Percentiles rank a stretch among this genome's conserved stretches.
phyloP scores from a whole-genome alignment of 306 rosid species.

The Prosopis cineraria region DNA sequence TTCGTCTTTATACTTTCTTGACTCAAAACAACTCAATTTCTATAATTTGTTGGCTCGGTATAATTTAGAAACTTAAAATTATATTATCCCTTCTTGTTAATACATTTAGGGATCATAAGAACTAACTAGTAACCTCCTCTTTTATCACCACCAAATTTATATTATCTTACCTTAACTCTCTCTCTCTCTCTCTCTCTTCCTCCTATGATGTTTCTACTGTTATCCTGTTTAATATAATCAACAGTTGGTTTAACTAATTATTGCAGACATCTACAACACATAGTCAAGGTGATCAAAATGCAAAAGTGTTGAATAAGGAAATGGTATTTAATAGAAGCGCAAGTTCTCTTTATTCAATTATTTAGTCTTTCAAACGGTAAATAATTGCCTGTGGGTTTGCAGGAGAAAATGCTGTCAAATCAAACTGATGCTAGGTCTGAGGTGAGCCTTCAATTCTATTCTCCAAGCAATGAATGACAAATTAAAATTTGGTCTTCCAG shows the following conservation, averaged over 20 bases:
- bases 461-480: not conserved
- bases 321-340: constrained; percentile 18
- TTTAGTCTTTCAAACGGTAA: not conserved
- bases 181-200: not conserved
- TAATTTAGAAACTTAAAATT: too few relatives aligned
- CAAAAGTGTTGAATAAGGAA: constrained; percentile 7
- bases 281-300: not conserved
- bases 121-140: too few relatives aligned
- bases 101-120: not conserved
- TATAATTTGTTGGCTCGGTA: too few relatives aligned
- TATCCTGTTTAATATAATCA: not conserved
- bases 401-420: constrained; percentile 17
- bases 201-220: not conserved
- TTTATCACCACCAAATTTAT: not conserved
- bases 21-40: too few relatives aligned
- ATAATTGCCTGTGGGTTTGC: constrained; percentile 25
- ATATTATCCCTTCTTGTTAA: too few relatives aligned
- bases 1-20: too few relatives aligned
- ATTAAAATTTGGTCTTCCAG: not conserved
- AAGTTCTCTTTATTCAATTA: not conserved
- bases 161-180: not conserved
- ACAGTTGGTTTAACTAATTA: not conserved
- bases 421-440: constrained; percentile 39
- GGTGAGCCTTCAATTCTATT: constrained; percentile 27
- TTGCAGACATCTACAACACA: constrained; percentile 23